Base-by-base conservation (phyloP, 371 early-diverging fungal genomes). In the Choanephora cucurbitarum region DNA sequence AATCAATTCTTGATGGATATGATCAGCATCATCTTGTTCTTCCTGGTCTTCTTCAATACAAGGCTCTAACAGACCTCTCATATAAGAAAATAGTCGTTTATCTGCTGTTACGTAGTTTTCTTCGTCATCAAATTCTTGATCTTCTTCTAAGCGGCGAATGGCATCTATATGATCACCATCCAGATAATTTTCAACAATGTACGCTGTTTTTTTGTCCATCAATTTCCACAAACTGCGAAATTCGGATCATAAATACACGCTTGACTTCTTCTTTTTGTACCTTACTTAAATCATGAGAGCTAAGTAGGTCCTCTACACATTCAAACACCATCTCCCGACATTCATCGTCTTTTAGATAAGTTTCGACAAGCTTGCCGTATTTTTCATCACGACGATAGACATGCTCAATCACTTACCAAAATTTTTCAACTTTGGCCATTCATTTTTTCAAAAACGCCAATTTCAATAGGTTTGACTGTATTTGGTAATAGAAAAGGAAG, bases 371-470 rank as follows among this genome's bases (percentile, higher is more conserved):
- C 22, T 81, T 77, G 5, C 90, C 89, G 58, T 81, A 91, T 44
- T 80, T 81, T 44, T 75, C 80, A 23, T 83, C 81, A 10, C 73
- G 71, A 8, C 82, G 80, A 55, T 88, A 85, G 11, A 87, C 76
- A 39, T 77, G 71, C 58, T 91, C 91, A 22, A 87, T 64, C 8
- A 91, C 86, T 45, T 81, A 73, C 85, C 88, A 93, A 61, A 91
- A 87, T n/a, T n/a, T n/a, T n/a, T n/a, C n/a, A n/a, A n/a, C n/a
- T n/a, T n/a, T n/a, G n/a, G n/a, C n/a, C n/a, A n/a, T n/a, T n/a
- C n/a, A n/a, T n/a, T n/a, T n/a, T n/a, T n/a, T n/a, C n/a, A n/a
- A n/a, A n/a, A n/a, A n/a, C n/a, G n/a, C n/a, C n/a, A n/a, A n/a
- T n/a, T n/a, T n/a, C n/a, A n/a, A n/a, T n/a, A n/a, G n/a, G n/a